phyloP scores from a whole-genome alignment of 2,329 filamentous ascomycete genomes.

The Epicoccum nigrum region DNA sequence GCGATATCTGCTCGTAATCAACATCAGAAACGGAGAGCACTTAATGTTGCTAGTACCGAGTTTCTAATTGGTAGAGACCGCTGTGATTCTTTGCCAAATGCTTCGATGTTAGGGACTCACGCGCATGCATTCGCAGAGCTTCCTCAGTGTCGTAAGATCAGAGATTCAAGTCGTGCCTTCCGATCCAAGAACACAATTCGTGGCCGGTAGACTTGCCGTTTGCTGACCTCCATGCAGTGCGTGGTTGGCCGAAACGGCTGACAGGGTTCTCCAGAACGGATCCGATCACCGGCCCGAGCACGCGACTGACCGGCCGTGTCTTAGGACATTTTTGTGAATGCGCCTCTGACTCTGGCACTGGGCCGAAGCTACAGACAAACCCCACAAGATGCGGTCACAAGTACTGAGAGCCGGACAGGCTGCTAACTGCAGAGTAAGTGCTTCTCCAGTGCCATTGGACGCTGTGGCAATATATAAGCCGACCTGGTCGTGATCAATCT shows the following conservation, averaged over 20 bases:
- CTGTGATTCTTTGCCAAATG: too few relatives aligned
- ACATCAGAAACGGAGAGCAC: too few relatives aligned
- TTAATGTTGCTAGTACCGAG: too few relatives aligned
- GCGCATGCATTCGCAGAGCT: too few relatives aligned
- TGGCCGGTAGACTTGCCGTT: not conserved
- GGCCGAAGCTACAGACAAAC: constrained; percentile 24
- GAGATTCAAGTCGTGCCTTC: too few relatives aligned
- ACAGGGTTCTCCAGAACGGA: constrained; percentile 27
- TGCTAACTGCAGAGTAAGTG: constrained; percentile 42
- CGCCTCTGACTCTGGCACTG: constrained; percentile 23
- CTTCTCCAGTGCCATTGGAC: constrained; percentile 3
- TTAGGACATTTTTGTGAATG: constrained; percentile 36
- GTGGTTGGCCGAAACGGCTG: constrained; percentile 31
- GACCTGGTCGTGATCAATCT: too few relatives aligned
- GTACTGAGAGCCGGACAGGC: constrained; percentile 39
- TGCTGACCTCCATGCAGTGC: constrained; percentile 22
- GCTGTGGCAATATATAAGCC: not conserved
- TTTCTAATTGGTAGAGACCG: too few relatives aligned
- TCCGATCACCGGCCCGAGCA: constrained; percentile 6
- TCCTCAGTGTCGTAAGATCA: too few relatives aligned
- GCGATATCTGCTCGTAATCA: too few relatives aligned
- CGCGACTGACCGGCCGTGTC: constrained; percentile 3
- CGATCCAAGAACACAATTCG: too few relatives aligned
- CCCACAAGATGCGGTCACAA: constrained; percentile 43
- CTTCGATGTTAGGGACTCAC: too few relatives aligned